Evolutionary conservation across 495 filamentous ascomycete genomes (phyloP), one percentile per base, ranked within the genome.

Genomic region (Penicillium taxi): DNA sequence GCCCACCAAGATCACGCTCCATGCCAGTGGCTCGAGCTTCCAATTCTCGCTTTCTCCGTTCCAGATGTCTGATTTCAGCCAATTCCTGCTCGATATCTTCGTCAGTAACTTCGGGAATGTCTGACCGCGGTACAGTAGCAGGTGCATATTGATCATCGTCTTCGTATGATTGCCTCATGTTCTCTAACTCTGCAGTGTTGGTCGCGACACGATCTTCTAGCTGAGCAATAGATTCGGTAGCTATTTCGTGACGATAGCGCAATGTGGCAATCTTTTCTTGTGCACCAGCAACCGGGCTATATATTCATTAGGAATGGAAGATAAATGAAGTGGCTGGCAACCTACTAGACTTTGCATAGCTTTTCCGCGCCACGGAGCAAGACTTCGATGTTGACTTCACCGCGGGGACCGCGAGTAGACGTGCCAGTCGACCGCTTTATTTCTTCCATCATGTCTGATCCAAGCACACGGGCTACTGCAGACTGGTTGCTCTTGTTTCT

Each of bases 1-100:
- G 50, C 1, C 79, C 81, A 2, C 77, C 78, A 13, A 95, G 60
- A 55, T 96, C 86, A 41, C 72, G 76, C 41, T 90, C 87, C 72
- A 96, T 84, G 3, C 77, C 79, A 30, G 65, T 77, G 19, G 96
- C 74, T 35, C 86, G 75, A 22, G 77, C 78, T 59, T 96, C 88
- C 18, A 98, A 48, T 25, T 68, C 69, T 29, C 66, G 74, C 63
- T 90, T 91, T 3, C 88, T 95, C 58, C 95, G 93, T 33, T 96
- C 96, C 25, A 98, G 65, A 56, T 98, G 93, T 12, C 87, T 88
- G 58, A 98, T 96, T 59, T 98, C 91, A 37, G 91, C 93, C 23
- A 98, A 74, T 24, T 91, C 78, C 32, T 86, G 70, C 53, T 98
- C 89, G 40, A 98, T 89, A 32, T 86, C 80, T 32, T 76, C 72